Base-by-base conservation (phyloP, 2,329 filamentous ascomycete species). In the Alternaria arbusti region DNA sequence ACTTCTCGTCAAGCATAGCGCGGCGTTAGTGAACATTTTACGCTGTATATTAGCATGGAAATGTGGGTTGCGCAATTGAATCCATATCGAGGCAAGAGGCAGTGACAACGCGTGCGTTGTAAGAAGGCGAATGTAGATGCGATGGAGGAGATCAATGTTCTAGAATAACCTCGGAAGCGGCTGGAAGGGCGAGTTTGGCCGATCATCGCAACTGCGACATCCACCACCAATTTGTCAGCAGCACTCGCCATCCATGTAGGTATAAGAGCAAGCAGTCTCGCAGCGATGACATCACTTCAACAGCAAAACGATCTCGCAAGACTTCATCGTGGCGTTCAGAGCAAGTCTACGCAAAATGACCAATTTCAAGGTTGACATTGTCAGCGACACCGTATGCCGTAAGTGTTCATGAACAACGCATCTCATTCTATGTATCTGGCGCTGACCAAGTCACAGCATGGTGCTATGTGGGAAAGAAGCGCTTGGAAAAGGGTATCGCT, bases 371-470 rank as follows among this genome's bases (percentile, higher is more conserved):
- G 91, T 96, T 80, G 88, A 90, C 63, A 87, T 79, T 50, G 88
- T 94, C 62, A 92, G 88, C n/a, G 94, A 97, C 81, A 91, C 89
- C 3, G 87, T 96, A 70, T 96, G 93, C 91, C 92, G 70, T 87
- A 84, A 73, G 83, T 71, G 36, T 43, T 50, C 26, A 17, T 7
- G 54, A 25, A 20, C 6, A 40, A 40, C 36, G 20, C 20, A 36
- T 52, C 1, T 30, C 23, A 49, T 20, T 12, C 6, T 15, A 13
- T 10, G 4, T 6, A 20, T 9, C 10, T 6, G 3, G 22, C 46
- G 43, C 69, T 72, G 8, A 72, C 32, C 13, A 26, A 13, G 8
- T 28, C 17, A 32, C 57, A 80, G 77, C 70, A 59, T 80, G 77
- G 78, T 85, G 93, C 84, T 96, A 94, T 78, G 84, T 96, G 15